Conservation (phyloP, 768 basidiomycete species). For the Termitomyces sp. region DNA sequence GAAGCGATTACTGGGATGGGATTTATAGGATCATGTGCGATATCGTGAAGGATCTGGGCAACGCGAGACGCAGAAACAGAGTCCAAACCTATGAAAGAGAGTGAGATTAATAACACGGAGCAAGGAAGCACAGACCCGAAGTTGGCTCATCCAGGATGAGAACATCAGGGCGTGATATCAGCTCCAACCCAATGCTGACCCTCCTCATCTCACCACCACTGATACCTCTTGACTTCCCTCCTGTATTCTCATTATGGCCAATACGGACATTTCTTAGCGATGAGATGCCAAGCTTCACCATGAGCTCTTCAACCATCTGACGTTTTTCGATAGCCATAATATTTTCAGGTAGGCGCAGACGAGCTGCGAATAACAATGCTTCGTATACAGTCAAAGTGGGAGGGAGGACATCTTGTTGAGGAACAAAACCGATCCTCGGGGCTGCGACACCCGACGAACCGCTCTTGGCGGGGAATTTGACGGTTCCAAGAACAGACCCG, state of each 20-base stretch:
- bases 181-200: conserved; percentile 86
- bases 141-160: conserved; percentile 88
- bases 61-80: conserved; percentile 84
- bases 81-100: conserved; percentile 56
- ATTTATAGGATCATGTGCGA: conserved; percentile 64
- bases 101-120: not conserved
- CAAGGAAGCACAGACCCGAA: conserved; percentile 33
- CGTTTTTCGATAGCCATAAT: conserved; percentile 59
- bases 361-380: conserved; percentile 81
- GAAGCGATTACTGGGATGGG: conserved; percentile 84
- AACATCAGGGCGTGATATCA: conserved; percentile 82
- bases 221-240: conserved; percentile 75
- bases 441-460: conserved; percentile 16
- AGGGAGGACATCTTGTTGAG: conserved; percentile 83
- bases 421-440: conserved; percentile 79
- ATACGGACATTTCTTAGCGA: conserved; percentile 71
- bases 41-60: conserved; percentile 69
- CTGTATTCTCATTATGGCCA: conserved; percentile 46
- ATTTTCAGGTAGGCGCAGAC: conserved; percentile 77
- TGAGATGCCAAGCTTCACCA: conserved; percentile 76
- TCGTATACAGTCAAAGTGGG: conserved; percentile 78
- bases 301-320: conserved; percentile 62
- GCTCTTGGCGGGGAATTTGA: conserved; percentile 46
- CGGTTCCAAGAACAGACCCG: conserved; percentile 62
- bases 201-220: conserved; percentile 90